Conservation (phyloP, 768 basidiomycete species). For the Cystobasidiopsis lactophilus region DNA sequence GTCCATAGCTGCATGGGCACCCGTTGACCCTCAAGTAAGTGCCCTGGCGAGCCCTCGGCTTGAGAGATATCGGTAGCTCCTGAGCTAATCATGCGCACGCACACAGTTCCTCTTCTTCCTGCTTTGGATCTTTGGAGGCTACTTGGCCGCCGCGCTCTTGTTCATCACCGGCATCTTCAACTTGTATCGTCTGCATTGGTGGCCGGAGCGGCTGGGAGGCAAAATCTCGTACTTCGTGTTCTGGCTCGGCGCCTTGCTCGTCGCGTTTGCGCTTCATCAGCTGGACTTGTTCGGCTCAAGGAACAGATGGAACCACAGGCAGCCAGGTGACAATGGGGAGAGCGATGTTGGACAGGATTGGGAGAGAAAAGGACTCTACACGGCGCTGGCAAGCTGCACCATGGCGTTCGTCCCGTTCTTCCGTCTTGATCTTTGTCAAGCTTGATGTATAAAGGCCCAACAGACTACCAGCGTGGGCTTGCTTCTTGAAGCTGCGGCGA, state of each 20-base stretch:
- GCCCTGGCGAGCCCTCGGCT: background rate
- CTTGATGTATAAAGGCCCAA: too few relatives aligned
- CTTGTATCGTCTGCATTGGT: constrained; percentile 28
- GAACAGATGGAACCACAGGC: constrained; percentile 9
- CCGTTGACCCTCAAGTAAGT: background rate
- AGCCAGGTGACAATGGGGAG: constrained; percentile 22
- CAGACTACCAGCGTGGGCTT: constrained; percentile 24
- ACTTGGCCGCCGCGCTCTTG: constrained; percentile 28
- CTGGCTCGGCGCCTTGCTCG: constrained; percentile 18
- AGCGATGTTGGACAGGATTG: constrained; percentile 18
- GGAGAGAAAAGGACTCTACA: constrained; percentile 21
- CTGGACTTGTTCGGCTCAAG: constrained; percentile 16
- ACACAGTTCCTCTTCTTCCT: constrained; percentile 29
- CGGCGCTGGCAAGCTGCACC: constrained; percentile 15
- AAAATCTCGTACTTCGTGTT: constrained; percentile 24
- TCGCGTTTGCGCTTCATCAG: constrained; percentile 18
- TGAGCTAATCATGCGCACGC: constrained; percentile 24
- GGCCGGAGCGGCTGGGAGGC: constrained; percentile 27
- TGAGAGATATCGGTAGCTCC: background rate
- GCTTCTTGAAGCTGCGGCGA: constrained; percentile 27
- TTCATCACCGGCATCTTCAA: constrained; percentile 30
- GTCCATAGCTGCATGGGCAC: constrained; percentile 25
- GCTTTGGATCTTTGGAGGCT: constrained; percentile 22
- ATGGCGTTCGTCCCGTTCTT: constrained; percentile 15
- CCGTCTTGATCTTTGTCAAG: constrained; percentile 16